Evolutionary conservation across 768 basidiomycete genomes (phyloP), one percentile per base, ranked within the genome.

Genomic region (Peribolospora baueri): DNA sequence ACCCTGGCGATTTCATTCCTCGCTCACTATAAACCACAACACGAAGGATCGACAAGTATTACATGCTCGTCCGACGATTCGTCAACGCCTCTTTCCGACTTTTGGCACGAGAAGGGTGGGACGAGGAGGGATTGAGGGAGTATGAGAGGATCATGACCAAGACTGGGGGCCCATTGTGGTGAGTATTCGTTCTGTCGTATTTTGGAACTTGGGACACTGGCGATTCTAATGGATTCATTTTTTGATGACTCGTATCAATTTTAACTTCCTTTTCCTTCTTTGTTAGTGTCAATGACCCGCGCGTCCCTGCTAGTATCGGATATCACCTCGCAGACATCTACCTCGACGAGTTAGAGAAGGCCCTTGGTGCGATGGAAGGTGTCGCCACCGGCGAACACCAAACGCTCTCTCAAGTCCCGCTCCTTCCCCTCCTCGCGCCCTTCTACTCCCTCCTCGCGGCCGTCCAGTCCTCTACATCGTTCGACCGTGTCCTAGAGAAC

Each of bases 31-130:
- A 25, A 25, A 25, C 25, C 25, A 25, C 25, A 25, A 25, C 25
- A 25, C 25, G 25, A 62, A 93, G 90, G 61, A 79, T 95, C 66
- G 91, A 98, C 74, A 98, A 98, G 67, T 97, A 84, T 67, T 90
- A 91, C 65, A 80, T 95, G 78, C 80, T 98, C 49, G 78, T 95
- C 56, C 75, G 91, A 56, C 75, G 81, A 59, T 95, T 86, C 63
- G 73, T 84, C 54, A 83, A 88, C 62, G 84, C 81, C 1, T 76
- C 81, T 1, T 90, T 97, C 67, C 72, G 81, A 42, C 74, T 93
- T 14, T 73, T 97, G 37, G 73, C 79, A 43, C 74, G 80, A 48
- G 66, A 68, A 25, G 70, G 74, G 49, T 98, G 90, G 90, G 75
- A 79, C 5, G 60, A 65, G 37, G 61, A 66, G 5, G 65, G 70